Evolutionary conservation across 179 eudicot genomes (phyloP), one percentile per base, ranked within the genome.

Genomic region (Silene coronaria): DNA sequence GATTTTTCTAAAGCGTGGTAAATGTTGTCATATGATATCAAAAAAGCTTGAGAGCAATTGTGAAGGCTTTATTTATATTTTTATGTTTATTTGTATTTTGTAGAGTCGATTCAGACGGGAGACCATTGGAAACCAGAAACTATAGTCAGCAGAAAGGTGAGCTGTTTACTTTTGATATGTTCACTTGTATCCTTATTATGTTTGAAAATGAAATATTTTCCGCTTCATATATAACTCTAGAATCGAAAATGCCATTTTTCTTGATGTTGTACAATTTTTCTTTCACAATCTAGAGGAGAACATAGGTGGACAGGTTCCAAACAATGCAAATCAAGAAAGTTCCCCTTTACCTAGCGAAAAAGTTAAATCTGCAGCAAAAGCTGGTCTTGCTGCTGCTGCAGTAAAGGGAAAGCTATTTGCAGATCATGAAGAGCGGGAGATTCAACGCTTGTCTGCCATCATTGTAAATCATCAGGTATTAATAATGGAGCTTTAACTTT

Each of bases 381-480:
- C 88, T 80, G 97, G 96, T 77, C 91, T 92, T 77, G 79, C 89
- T 82, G 91, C 96, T 72, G 96, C 96, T n/a, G 89, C 97, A 72
- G 81, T 90, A n/a, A 94, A 94, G 82, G 94, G 96, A 73, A 94
- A 94, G 76, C 79, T 94, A 67, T 94, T 92, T 81, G 96, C 98
- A 72, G 98, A 94, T 73, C 98, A 94, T 57, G 98, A 94, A 88
- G 98, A 94, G 74, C 90, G 98, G 36, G 98, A 94, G 89, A 90
- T 94, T 78, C 98, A 94, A 76, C 84, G 98, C 77, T 81, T 94
- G 36, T 87, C 97, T 86, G 98, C 98, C 73, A 89, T 86, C 85
- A 90, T 94, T 62, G 82, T 94, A 75, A 94, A 93, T 81, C 93
- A 93, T 83, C 98, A 93, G 98, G 98, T 93, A 84, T 58, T 69